Percentiles rank a stretch among this genome's conserved stretches.
phyloP scores from a whole-genome alignment of 345 rosid genomes.

The Dipteronia dyeriana region DNA sequence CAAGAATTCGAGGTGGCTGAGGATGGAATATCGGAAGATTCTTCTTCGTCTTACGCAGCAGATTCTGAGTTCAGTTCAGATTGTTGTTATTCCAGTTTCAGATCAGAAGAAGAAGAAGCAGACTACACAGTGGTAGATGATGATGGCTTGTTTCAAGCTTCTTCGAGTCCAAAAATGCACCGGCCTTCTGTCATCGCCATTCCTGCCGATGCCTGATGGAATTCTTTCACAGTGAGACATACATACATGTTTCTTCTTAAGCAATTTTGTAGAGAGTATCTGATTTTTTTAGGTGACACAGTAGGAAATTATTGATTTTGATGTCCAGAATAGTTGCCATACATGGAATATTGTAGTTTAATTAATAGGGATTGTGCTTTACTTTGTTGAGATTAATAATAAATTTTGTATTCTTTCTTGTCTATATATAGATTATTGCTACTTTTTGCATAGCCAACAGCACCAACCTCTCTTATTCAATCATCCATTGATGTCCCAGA shows the following conservation, averaged over 20 bases:
- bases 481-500: no score
- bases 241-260: neutral
- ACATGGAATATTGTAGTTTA: no score
- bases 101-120: neutral
- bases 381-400: no score
- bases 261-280: neutral
- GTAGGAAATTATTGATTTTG: neutral
- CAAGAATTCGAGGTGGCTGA: constrained; percentile 9
- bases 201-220: neutral
- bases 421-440: no score
- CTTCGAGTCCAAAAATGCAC: neutral
- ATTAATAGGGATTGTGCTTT: no score
- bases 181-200: neutral
- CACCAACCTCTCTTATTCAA: no score
- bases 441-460: no score
- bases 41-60: neutral
- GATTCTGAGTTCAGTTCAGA: neutral
- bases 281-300: neutral
- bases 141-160: neutral
- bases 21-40: neutral
- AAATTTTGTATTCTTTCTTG: no score
- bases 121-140: neutral
- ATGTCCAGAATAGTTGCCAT: no score
- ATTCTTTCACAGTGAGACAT: neutral
- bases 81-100: neutral